Base-by-base conservation (phyloP, 495 filamentous ascomycete genomes). In the Durotheca rogersii region DNA sequence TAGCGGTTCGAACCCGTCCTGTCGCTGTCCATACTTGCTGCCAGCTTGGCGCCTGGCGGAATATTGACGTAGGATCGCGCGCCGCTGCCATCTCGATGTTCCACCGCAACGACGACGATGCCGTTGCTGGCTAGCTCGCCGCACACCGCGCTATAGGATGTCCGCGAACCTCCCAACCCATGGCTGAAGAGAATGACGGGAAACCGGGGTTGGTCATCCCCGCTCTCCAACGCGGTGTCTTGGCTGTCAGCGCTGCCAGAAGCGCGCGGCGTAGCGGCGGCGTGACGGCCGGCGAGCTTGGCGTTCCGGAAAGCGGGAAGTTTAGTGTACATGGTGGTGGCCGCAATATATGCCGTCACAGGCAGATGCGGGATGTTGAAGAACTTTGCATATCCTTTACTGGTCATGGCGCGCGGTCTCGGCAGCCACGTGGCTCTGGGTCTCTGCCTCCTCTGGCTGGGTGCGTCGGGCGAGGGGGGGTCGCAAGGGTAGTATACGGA, bases 141-240 rank as follows among this genome's bases (percentile, higher is more conserved):
- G 33, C 75, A 78, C 17, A 88, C 59, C 40, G 82, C 70, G 31
- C 81, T 84, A 61, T 84, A 86, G 18, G 77, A 69, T 10, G 82
- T 84, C 41, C 80, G 69, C 7, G 76, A 78, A 11, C 84, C 84
- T 0, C 82, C 84, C 32, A 87, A 69, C 4, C 84, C 85, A 57
- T 87, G 85, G 25, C 81, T 84, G 65, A 88, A 87, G 31, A 87
- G 67, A 61, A 86, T 74, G 3, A 85, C 80, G 16, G 84, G 82
- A 66, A 83, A 84, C 62, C 64, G 71, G 11, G 67, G 63, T 37
- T 31, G 57, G 18, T 57, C 58, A 37, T 42, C 54, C 7, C 42
- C 51, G 21, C 21, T 46, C 14, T 49, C 11, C 47, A 50, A 58
- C 34, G 47, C 16, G 2, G 34, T 41, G 23, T 53, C 53, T 70